Evolutionary conservation across 1,284 basidiomycete genomes (phyloP).

Genomic region (Testicularia cyperi): DNA sequence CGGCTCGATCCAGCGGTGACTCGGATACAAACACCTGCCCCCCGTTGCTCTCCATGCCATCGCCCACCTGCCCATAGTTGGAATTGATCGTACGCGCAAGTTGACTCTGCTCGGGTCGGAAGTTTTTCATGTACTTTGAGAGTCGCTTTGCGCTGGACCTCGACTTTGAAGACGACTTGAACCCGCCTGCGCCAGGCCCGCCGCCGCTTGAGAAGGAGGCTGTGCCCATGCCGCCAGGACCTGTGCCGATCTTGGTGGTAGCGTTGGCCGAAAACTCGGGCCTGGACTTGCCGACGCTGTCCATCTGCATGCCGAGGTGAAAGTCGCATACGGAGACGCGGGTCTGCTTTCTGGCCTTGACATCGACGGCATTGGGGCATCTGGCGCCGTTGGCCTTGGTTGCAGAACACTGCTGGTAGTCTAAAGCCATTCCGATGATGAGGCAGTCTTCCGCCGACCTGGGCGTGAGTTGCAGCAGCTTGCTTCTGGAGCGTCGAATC

Average conservation of each 20-base stretch:
- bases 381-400: conserved; percentile 71
- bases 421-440: conserved; percentile 80
- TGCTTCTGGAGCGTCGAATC: conserved; percentile 73
- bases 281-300: conserved; percentile 70
- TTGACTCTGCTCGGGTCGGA: too few relatives aligned
- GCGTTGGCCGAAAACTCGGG: conserved; percentile 72
- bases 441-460: conserved; percentile 75
- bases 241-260: conserved; percentile 6
- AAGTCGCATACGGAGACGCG: conserved; percentile 71
- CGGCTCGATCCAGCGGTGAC: conserved; percentile 1
- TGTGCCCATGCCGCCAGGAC: background rate
- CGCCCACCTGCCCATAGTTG: conserved; percentile 13
- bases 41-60: conserved; percentile 29
- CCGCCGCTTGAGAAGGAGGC: too few relatives aligned
- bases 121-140: too few relatives aligned
- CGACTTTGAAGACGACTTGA: too few relatives aligned
- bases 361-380: conserved; percentile 69
- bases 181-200: background rate
- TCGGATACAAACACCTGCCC: conserved; percentile 16
- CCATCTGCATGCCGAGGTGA: conserved; percentile 79
- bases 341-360: conserved; percentile 20
- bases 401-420: conserved; percentile 80
- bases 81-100: conserved; percentile 23
- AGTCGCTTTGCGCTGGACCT: too few relatives aligned
- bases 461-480: conserved; percentile 80